These are phyloP conservation scores for Phaeosphaeriaceae sp. DNA, from an alignment of 2,329 filamentous ascomycete genomes.

Conservation along the genomic window DNA sequence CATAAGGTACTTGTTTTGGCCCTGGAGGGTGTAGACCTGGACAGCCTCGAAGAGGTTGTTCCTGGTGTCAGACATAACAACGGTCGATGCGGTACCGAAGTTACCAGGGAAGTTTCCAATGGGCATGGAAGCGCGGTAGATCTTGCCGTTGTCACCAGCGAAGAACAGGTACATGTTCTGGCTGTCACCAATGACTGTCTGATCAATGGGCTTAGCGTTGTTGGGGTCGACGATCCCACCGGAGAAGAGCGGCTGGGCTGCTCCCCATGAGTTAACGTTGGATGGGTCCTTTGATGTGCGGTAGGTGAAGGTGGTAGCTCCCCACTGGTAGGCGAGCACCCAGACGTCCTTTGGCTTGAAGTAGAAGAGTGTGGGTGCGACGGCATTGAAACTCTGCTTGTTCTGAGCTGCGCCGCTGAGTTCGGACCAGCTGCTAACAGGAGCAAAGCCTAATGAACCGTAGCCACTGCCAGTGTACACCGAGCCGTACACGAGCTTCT, in stretches of 20 bases:
- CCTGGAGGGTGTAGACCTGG: conserved; percentile 68
- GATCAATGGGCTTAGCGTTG: conserved; percentile 67
- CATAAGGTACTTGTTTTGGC: conserved; percentile 67
- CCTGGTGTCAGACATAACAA: conserved; percentile 60
- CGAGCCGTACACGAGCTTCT: conserved; percentile 67
- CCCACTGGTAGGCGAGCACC: conserved; percentile 73
- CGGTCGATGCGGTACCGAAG: conserved; percentile 61
- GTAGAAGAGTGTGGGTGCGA: conserved; percentile 69
- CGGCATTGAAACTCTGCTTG: conserved; percentile 53
- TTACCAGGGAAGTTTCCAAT: conserved; percentile 66
- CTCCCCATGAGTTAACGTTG: conserved; percentile 64
- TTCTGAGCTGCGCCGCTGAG: conserved; percentile 62
- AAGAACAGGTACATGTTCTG: conserved; percentile 72
- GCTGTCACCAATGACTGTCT: conserved; percentile 67
- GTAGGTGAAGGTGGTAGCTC: conserved; percentile 65
- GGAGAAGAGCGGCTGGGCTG: conserved; percentile 61
- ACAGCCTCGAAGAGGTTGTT: conserved; percentile 71
- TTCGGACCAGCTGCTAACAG: conserved; percentile 60
- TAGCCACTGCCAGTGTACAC: conserved; percentile 55
- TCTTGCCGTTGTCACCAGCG: conserved; percentile 69
- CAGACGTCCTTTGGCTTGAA: conserved; percentile 67
- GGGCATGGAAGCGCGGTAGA: conserved; percentile 69
- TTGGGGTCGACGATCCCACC: conserved; percentile 59
- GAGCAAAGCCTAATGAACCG: conserved; percentile 65
- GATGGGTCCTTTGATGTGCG: conserved; percentile 64